Base-by-base conservation (phyloP, 2,329 filamentous ascomycete species). In the Ophiostoma piceae region DNA sequence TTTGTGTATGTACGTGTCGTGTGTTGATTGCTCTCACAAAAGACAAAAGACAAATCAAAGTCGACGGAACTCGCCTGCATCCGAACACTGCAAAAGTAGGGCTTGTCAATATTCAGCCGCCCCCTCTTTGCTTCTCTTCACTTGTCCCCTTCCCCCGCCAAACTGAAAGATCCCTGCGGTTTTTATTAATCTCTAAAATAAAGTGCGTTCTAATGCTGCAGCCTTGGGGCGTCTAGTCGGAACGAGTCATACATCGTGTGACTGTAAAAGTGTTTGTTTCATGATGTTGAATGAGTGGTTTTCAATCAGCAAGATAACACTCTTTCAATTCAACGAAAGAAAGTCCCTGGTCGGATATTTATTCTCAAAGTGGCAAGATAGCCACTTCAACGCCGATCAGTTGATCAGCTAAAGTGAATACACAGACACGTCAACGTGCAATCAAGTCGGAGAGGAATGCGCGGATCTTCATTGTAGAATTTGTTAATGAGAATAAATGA, bases 31-130 rank as follows among this genome's bases (percentile, higher is more conserved):
- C 57, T 32, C 26, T 62, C 35, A 6, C 35, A 29, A 29, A 29
- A 29, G 26, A 29, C 26, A 29, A 29, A 29, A 29, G 26, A 29
- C 35, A 35, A 35, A 35, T 5, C 35, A 35, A 35, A 29, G 26
- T 29, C 35, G 35, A 29, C 57, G 57, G 57, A 64, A 35, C 11
- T 35, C 57, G 57, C 26, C 57, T 29, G 57, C 29, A 35, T 64
- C 57, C 57, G 57, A 26, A 12, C 6, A 35, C 57, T 7, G 12
- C 16, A 51, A 3, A 41, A 9, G 11, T 12, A 57, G 51, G 51
- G 51, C 22, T 57, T 7, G 22, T 57, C 51, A 57, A 57, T 57
- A 57, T 14, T 57, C 51, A 57, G 51, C 51, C 51, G 51, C 51
- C 51, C 51, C 51, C 51, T 57, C 51, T 57, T 57, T 22, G 26